Conservation (phyloP, 495 filamentous ascomycete species). For the Trichoderma parareesei region DNA sequence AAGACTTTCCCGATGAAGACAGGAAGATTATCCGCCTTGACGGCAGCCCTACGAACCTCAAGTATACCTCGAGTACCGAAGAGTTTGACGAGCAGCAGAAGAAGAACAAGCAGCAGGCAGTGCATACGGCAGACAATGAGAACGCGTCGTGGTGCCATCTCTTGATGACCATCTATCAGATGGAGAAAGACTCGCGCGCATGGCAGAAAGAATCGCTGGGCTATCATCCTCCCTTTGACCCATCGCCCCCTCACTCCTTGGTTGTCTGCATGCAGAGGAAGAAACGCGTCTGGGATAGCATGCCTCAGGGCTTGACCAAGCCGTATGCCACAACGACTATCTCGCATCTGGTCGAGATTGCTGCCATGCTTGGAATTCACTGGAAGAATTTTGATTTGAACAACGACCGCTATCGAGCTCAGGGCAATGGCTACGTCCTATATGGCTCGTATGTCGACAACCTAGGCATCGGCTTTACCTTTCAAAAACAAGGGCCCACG, state of each 20-base stretch:
- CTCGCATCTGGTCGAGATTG: constrained; percentile 30
- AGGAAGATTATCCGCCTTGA: constrained; percentile 23
- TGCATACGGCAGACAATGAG: too few species aligned
- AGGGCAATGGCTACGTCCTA: constrained; percentile 31
- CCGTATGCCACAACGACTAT: constrained; percentile 31
- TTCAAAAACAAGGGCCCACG: constrained; percentile 23
- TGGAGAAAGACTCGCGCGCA: too few species aligned
- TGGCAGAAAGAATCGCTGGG: too few species aligned
- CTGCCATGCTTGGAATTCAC: constrained; percentile 28
- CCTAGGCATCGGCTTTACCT: constrained; percentile 28
- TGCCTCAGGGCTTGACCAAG: constrained; percentile 26
- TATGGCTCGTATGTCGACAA: constrained; percentile 24
- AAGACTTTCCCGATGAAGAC: not conserved
- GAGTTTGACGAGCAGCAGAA: constrained; percentile 9
- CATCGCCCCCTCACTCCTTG: too few species aligned
- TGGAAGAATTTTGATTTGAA: constrained; percentile 28
- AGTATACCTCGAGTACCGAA: constrained; percentile 7
- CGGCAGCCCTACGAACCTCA: constrained; percentile 22
- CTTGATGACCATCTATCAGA: too few species aligned
- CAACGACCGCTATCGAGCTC: constrained; percentile 27
- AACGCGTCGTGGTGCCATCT: too few species aligned
- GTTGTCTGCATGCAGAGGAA: constrained; percentile 22
- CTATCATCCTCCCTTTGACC: too few species aligned
- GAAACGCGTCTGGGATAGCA: constrained; percentile 30
- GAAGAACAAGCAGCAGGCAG: not conserved